Evolutionary conservation across 108 stramenopile genomes (phyloP), one percentile per base, ranked within the genome.

Genomic region (Cyclostephanos invisitatus): DNA sequence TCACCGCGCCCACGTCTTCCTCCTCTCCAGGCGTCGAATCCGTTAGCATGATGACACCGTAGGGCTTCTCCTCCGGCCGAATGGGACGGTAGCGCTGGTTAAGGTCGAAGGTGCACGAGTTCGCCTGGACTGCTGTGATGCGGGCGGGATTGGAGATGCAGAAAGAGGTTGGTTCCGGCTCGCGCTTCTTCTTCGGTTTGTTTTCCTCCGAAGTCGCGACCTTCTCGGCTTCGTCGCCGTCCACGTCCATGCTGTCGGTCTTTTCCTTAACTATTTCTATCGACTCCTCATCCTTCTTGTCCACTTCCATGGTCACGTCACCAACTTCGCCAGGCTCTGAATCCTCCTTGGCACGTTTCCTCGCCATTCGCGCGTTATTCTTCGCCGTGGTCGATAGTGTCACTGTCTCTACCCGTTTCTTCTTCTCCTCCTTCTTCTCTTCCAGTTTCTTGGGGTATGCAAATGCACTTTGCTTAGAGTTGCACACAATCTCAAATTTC

Each of bases 391-490:
- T 99, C 49, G 97, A 98, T 22, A 99, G 89, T 15, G 96, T 87
- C 3, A 97, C 99, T 3, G 98, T 99, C 47, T 95, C 92, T 6
- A 99, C 97, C 17, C 94, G 89, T 84, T 98, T 97, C 82, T 98
- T 98, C 75, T 96, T 92, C 67, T 96, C 97, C 80, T 98, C 98
- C 85, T 98, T 98, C 84, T 99, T 98, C 86, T 99, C 97, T 67
- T 96, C 95, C 40, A 97, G 69, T 59, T 89, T 90, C 85, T 97
- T 97, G 14, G 98, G 99, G 70, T 99, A 98, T 0, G 98, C 96
- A 75, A 99, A 99, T 27, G 64, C 73, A 57, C 92, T 93, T 1
- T 98, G 98, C 50, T 90, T 94, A 5, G 94, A 87, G 40, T 89
- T 86, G 89, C 99, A 99, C 27, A 82, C 69, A n/a, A 97, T 83